Percentiles rank a stretch among this genome's conserved stretches.
Evolutionary conservation across 805 yeast genomes (phyloP).

Genomic region (Lipomyces yamadae): DNA sequence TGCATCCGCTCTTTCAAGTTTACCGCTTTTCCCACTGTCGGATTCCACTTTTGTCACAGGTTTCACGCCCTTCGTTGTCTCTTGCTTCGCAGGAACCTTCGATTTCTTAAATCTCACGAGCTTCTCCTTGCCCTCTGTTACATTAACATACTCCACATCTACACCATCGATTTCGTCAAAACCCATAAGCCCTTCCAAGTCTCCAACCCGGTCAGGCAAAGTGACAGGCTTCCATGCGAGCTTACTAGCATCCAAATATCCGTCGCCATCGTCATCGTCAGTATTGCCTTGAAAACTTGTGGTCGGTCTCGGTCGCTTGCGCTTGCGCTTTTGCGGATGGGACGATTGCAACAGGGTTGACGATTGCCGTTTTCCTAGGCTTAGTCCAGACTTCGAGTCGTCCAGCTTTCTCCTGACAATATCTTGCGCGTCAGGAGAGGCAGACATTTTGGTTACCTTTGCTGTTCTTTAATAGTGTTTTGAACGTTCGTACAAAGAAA

Average conservation of each 20-base stretch:
- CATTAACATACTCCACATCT: slow-evolving; percentile 73
- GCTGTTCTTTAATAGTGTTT: background rate
- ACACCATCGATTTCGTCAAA: slow-evolving; percentile 95
- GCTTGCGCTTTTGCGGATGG: background rate
- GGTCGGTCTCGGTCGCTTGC: background rate
- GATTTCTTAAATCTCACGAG: slow-evolving; percentile 31
- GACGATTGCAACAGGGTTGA: slow-evolving; percentile 1
- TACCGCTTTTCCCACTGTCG: slow-evolving; percentile 39
- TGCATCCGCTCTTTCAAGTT: slow-evolving; percentile 21
- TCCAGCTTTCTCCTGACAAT: background rate
- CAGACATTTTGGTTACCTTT: background rate
- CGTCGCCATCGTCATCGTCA: background rate
- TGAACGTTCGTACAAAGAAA: too few species aligned
- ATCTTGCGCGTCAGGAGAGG: background rate
- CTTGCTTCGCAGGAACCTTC: slow-evolving; percentile 49
- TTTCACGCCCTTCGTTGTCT: slow-evolving; percentile 34
- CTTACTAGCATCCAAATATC: slow-evolving; percentile 21
- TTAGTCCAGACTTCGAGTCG: background rate
- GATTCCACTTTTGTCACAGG: slow-evolving; percentile 22
- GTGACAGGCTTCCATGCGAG: slow-evolving; percentile 76
- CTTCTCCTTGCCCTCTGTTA: slow-evolving; percentile 49
- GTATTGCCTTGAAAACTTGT: too few species aligned
- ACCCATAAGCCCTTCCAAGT: slow-evolving; percentile 89
- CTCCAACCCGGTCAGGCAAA: slow-evolving; percentile 81
- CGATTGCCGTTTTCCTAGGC: background rate